A percentile compares a stretch with the other conserved stretches of the same genome.
phyloP scores from a whole-genome alignment of 352 stramenopile species.

The Globisporangium heterothallicum region DNA sequence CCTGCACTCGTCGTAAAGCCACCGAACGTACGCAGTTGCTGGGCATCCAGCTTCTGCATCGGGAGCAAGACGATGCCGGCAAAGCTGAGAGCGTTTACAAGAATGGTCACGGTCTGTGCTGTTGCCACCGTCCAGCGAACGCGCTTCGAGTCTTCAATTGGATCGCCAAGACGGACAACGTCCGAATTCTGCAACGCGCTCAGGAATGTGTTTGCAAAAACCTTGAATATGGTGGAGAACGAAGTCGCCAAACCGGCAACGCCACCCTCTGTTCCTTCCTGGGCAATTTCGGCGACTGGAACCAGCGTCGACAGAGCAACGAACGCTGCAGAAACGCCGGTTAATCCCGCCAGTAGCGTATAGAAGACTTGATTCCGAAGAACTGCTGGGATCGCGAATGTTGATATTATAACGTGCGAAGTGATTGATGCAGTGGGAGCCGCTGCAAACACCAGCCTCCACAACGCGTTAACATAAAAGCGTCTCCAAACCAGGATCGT shows the following conservation, averaged over 20 bases:
- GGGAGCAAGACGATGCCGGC: constrained; percentile 20
- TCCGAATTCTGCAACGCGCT: constrained; percentile 5
- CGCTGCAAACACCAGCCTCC: constrained; percentile 28
- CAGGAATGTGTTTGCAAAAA: constrained; percentile 14
- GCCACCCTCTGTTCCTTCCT: constrained; percentile 14
- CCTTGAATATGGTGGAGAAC: constrained; percentile 16
- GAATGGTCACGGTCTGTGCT: constrained; percentile 8
- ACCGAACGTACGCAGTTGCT: constrained; percentile 33
- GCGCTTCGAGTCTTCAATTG: constrained; percentile 2
- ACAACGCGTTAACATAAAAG: constrained; percentile 30
- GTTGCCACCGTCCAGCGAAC: constrained; percentile 7
- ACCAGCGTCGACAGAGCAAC: constrained; percentile 33
- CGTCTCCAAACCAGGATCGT: constrained; percentile 30
- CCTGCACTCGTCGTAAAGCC: constrained; percentile 45
- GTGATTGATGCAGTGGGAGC: constrained; percentile 27
- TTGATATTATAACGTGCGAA: constrained; percentile 20
- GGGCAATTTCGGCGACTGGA: constrained; percentile 14
- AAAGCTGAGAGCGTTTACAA: constrained; percentile 9
- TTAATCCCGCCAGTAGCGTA: constrained; percentile 19
- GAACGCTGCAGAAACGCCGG: constrained; percentile 22
- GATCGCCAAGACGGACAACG: background rate
- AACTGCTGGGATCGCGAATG: constrained; percentile 20
- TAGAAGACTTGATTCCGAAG: constrained; percentile 23
- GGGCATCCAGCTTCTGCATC: constrained; percentile 38
- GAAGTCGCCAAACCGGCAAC: constrained; percentile 10